Conservation (phyloP, 257 asterid genomes). For the Fraxinus cuspidata region DNA sequence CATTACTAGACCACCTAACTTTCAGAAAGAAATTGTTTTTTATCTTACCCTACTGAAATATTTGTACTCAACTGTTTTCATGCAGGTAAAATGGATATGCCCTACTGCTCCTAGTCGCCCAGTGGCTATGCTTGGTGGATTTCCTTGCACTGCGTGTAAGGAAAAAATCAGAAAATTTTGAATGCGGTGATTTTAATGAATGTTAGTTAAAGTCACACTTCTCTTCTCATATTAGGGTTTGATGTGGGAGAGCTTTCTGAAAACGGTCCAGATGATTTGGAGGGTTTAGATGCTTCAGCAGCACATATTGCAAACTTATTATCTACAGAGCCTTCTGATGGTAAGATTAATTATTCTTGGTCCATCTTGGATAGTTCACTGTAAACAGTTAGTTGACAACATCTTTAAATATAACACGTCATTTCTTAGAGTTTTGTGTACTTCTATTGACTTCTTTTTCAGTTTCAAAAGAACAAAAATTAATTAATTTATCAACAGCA, state of each 20-base stretch:
- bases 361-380: background rate
- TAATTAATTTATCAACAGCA: background rate
- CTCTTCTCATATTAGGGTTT: slow-evolving; percentile 61
- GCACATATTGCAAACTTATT: slow-evolving; percentile 89
- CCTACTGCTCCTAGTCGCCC: slow-evolving; percentile 99
- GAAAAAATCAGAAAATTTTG: slow-evolving; percentile 3
- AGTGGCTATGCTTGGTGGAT: slow-evolving; percentile 91
- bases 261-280: slow-evolving; percentile 87
- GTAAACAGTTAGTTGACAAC: background rate
- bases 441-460: background rate
- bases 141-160: slow-evolving; percentile 97
- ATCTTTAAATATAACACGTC: background rate
- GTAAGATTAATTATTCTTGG: slow-evolving; percentile 44
- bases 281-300: slow-evolving; percentile 90
- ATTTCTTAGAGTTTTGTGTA: background rate
- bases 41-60: background rate
- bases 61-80: slow-evolving; percentile 5
- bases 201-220: background rate
- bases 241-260: slow-evolving; percentile 94
- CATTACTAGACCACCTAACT: background rate
- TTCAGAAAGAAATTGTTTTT: background rate
- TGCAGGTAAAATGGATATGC: slow-evolving; percentile 99
- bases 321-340: slow-evolving; percentile 95
- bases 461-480: background rate
- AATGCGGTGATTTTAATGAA: background rate